Evolutionary conservation across 768 basidiomycete species (phyloP), one percentile per base, ranked within the genome.

Genomic region (Dictyophora rubrovolvata): DNA sequence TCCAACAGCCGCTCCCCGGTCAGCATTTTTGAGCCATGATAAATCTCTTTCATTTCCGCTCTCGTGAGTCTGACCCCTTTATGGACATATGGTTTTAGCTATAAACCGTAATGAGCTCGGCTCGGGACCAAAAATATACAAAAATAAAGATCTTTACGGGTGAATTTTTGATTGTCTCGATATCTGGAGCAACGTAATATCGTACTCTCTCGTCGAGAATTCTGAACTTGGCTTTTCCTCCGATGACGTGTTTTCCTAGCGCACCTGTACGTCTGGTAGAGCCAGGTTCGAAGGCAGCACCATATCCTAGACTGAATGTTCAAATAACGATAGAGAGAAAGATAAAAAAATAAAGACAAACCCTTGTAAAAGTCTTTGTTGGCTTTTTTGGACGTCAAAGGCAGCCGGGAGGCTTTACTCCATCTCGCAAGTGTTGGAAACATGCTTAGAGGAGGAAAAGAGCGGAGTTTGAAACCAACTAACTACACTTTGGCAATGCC

Each of bases 281-380:
- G 62, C 90, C 89, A 8, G 90, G 89, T 28, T 93, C 82, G 60
- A 75, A 78, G 0, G 93, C 86, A 69, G 92, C 91, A 42, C 93
- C 75, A 20, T 86, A 93, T 37, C 92, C 91, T 93, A 64, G 11
- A 28, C 8, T 7, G 33, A 33, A 60, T 8, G 16, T 53, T 54
- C 20, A 10, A 50, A 28, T 4, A 57, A n/a, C 0, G 51, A 53
- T 23, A 53, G 18, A 18, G 16, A 47, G 36, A 55, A 57, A 46
- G 17, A 3, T 28, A 54, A 14, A 6, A n/a, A 35, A 33, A 21
- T n/a, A 17, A 7, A 36, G 35, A 60, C 72, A n/a, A 7, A 87
- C 95, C 95, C 72, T 98, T 98, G 79, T 96, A 97, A 69, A 79
- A 97, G 68, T 99, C 92, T 67, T 97, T 98, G 75, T 96, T 96